phyloP scores from a whole-genome alignment of 1,284 basidiomycete genomes.

The Rhizopogon hawkerae region DNA sequence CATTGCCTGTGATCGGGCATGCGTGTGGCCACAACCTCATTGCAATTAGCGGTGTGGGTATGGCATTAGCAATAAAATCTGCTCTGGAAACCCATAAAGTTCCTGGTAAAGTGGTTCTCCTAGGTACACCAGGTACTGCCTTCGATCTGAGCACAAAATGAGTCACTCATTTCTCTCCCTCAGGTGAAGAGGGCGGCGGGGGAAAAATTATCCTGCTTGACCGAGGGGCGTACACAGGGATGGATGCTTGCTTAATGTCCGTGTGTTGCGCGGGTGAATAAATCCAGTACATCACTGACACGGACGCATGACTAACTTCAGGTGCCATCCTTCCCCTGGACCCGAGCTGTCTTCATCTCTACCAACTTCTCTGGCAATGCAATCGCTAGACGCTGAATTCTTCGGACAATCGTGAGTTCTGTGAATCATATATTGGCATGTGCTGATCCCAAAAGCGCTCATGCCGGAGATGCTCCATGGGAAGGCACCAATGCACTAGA shows the following conservation, averaged over 20 bases:
- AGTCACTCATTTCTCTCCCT: conserved; percentile 6
- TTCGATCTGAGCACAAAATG: conserved; percentile 6
- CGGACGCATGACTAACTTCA: conserved; percentile 19
- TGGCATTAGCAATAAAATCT: conserved; percentile 63
- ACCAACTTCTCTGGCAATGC: conserved; percentile 51
- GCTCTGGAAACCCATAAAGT: conserved; percentile 59
- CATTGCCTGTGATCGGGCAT: conserved; percentile 58
- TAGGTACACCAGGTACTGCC: conserved; percentile 72
- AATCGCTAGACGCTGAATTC: conserved; percentile 55
- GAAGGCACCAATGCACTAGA: conserved; percentile 81
- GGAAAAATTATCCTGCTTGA: conserved; percentile 72
- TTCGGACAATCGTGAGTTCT: conserved; percentile 52
- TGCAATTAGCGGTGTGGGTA: conserved; percentile 71
- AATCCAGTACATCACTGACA: neutral
- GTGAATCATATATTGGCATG: conserved; percentile 1
- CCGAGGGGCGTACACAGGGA: conserved; percentile 63
- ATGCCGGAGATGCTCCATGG: conserved; percentile 72
- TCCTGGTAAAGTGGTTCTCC: conserved; percentile 64
- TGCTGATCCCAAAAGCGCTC: conserved; percentile 41
- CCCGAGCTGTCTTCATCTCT: conserved; percentile 37
- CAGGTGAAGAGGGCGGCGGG: conserved; percentile 72
- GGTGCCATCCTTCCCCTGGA: conserved; percentile 60
- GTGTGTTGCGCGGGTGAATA: conserved; percentile 15
- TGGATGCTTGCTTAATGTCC: conserved; percentile 74
- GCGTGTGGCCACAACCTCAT: conserved; percentile 87